Percentiles rank a stretch among this genome's conserved stretches.
phyloP scores from a whole-genome alignment of 2,329 filamentous ascomycete genomes.

The Fusarium agapanthi region DNA sequence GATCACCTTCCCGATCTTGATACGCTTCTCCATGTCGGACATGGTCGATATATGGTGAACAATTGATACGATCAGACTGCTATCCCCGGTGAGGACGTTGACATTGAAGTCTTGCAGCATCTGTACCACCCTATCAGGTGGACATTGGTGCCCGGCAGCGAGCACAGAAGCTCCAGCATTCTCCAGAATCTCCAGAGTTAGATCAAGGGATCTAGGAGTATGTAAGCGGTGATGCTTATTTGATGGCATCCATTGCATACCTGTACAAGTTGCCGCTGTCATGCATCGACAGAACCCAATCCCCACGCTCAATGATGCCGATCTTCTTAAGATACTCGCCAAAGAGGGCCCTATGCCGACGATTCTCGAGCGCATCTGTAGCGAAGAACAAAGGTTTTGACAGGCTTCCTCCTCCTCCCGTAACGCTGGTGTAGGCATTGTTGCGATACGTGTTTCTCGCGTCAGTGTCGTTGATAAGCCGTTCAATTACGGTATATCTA shows the following conservation, averaged over 20 bases:
- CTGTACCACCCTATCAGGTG: constrained; percentile 35
- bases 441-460: constrained; percentile 49
- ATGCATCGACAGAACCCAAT: constrained; percentile 53
- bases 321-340: constrained; percentile 45
- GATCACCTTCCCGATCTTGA: constrained; percentile 52
- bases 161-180: constrained; percentile 53
- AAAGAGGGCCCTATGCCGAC: constrained; percentile 48
- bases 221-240: neutral
- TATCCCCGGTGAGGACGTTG: constrained; percentile 52
- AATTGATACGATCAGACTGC: constrained; percentile 50
- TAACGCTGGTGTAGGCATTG: constrained; percentile 51
- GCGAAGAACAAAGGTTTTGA: constrained; percentile 51
- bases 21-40: constrained; percentile 4
- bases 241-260: constrained; percentile 26
- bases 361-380: constrained; percentile 52
- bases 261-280: constrained; percentile 50
- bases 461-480: constrained; percentile 47
- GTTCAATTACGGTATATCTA: constrained; percentile 48
- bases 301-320: constrained; percentile 45
- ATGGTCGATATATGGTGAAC: constrained; percentile 48
- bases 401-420: constrained; percentile 49
- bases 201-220: constrained; percentile 47
- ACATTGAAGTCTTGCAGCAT: constrained; percentile 45
- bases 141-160: constrained; percentile 46
- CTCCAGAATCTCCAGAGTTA: constrained; percentile 52